These are phyloP conservation scores for Oryza australiensis DNA, from an alignment of 176 grass and related monocot genomes.

Conservation along the genomic window DNA sequence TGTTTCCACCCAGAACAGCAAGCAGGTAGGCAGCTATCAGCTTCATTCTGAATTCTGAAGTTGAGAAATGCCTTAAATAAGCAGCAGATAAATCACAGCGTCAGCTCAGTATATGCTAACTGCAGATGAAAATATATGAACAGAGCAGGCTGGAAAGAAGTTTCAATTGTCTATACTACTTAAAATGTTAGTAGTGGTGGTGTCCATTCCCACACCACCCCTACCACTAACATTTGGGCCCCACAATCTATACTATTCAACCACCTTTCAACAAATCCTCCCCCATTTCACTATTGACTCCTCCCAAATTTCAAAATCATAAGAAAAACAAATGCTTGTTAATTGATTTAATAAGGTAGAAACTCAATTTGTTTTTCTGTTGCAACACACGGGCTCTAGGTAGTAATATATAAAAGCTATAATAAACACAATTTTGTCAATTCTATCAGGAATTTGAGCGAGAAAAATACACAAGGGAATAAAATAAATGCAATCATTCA, in stretches of 20 bases:
- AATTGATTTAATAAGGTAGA: no score
- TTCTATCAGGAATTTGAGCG: not conserved
- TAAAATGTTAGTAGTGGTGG: no score
- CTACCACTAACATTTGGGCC: no score
- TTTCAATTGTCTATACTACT: no score
- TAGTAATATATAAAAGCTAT: not conserved
- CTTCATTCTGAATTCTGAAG: slow-evolving; percentile 68
- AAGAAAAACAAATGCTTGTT: no score
- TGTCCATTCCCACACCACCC: no score
- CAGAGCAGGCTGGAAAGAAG: not conserved
- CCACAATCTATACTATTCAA: no score
- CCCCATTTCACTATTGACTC: no score
- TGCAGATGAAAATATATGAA: not conserved
- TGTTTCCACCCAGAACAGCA: slow-evolving; percentile 55
- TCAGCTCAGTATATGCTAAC: not conserved
- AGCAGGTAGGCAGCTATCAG: slow-evolving; percentile 74
- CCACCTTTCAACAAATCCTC: no score
- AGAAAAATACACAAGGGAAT: not conserved
- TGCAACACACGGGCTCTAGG: no score
- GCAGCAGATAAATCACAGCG: not conserved
- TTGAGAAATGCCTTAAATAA: not conserved
- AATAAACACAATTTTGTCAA: not conserved
- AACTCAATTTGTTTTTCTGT: no score
- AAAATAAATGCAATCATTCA: not conserved
- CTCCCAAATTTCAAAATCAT: no score